phyloP scores from a whole-genome alignment of 2,329 filamentous ascomycete genomes.

The Pseudogymnoascus sp. region DNA sequence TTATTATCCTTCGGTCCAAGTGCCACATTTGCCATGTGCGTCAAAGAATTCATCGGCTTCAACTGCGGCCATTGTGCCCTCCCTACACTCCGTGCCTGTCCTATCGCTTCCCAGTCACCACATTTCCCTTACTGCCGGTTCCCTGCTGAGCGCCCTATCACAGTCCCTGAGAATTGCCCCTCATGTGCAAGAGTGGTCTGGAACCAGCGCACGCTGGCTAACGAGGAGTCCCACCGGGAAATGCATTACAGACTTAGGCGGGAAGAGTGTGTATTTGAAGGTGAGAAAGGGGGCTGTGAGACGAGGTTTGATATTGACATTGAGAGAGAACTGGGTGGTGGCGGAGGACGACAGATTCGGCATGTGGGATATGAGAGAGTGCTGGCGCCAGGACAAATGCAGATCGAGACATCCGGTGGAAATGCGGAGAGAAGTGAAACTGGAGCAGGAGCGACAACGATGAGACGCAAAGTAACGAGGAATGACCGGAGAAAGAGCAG shows the following conservation, averaged over 20 bases:
- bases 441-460: not conserved
- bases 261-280: not conserved
- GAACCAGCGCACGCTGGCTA: slow-evolving; percentile 19
- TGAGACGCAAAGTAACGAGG: not conserved
- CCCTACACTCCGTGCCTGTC: slow-evolving; percentile 36
- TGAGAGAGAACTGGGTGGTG: not conserved
- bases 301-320: slow-evolving; percentile 2
- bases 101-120: slow-evolving; percentile 23
- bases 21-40: slow-evolving; percentile 36
- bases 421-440: not conserved
- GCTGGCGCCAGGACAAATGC: not conserved
- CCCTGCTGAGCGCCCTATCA: slow-evolving; percentile 22
- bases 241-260: not conserved
- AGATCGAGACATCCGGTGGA: not conserved
- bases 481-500: not conserved
- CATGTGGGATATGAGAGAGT: not conserved
- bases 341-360: not conserved
- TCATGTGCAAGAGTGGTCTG: slow-evolving; percentile 25
- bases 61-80: slow-evolving; percentile 41
- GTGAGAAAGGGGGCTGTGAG: not conserved
- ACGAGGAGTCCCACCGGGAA: not conserved
- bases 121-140: slow-evolving; percentile 23
- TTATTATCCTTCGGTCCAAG: not conserved
- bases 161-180: slow-evolving; percentile 23
- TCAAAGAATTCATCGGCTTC: slow-evolving; percentile 40